Conservation (phyloP, 2,329 filamentous ascomycete genomes). For the Alternaria panax region DNA sequence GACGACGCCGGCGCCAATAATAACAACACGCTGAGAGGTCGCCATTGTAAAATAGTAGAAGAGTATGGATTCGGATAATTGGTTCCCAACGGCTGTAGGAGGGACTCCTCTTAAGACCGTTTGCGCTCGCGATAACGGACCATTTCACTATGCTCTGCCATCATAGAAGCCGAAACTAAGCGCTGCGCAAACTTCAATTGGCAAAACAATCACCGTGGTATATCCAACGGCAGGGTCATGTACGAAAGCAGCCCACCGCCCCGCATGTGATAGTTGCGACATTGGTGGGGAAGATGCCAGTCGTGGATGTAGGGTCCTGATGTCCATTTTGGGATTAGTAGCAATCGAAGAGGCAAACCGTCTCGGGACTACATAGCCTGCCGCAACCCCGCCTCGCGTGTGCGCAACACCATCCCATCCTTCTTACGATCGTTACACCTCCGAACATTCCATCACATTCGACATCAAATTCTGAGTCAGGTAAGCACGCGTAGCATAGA, state of each 20-base stretch:
- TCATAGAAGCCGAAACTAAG: slow-evolving; percentile 32
- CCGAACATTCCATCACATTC: background rate
- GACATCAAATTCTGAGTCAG: background rate
- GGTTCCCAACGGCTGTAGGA: slow-evolving; percentile 2
- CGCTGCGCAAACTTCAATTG: slow-evolving; percentile 30
- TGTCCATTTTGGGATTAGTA: slow-evolving; percentile 34
- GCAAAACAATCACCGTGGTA: slow-evolving; percentile 32
- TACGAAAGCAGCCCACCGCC: slow-evolving; percentile 20
- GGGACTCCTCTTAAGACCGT: slow-evolving; percentile 21
- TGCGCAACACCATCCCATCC: slow-evolving; percentile 11
- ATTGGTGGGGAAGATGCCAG: slow-evolving; percentile 37
- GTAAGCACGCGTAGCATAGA: slow-evolving; percentile 11
- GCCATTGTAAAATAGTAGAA: slow-evolving; percentile 27
- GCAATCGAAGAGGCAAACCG: slow-evolving; percentile 15
- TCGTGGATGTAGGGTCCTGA: slow-evolving; percentile 37
- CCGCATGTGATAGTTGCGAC: slow-evolving; percentile 36
- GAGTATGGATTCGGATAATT: slow-evolving; percentile 3
- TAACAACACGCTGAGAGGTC: slow-evolving; percentile 52
- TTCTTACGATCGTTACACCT: background rate
- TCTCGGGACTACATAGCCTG: slow-evolving; percentile 28
- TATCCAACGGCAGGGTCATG: slow-evolving; percentile 20
- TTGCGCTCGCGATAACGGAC: slow-evolving; percentile 32
- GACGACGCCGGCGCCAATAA: slow-evolving; percentile 67
- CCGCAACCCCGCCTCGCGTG: slow-evolving; percentile 37
- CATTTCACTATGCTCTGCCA: slow-evolving; percentile 23